Base-by-base conservation (phyloP, 2,329 filamentous ascomycete species). In the Ophiostoma tasmaniense region DNA sequence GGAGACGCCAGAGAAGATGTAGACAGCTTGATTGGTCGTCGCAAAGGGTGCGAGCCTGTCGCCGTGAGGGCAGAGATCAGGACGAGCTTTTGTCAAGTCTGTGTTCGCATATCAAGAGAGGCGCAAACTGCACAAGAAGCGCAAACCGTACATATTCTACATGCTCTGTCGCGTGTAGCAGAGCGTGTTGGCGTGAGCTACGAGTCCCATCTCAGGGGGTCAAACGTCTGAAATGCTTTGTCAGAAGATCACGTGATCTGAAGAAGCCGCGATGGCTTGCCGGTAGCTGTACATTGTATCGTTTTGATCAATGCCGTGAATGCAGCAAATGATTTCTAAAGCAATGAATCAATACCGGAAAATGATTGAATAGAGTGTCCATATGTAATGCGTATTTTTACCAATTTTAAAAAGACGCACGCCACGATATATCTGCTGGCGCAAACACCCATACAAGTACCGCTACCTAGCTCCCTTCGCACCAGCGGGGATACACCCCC, bases 401-500 rank as follows among this genome's bases (percentile, higher is more conserved):
- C 25, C 17, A 55, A 11, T 11, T 22, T 55, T 28, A 14, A 55
- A 10, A 3, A 22, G 3, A 22, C 5, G 8, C 14, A 25, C 25
- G 2, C 13, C 10, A 3, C 3, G 50, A 55, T 14, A 25, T 39
- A 2, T 11, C 25, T 33, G 7, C 22, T 17, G 11, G n/a, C 37
- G 2, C 3, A 17, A 28, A 22, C 4, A 1, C n/a, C 17, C 10
- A 2, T 10, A 1, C 6, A 69, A 55, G 69, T 70, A 66, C 39
- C 33, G 3, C 30, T 64, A 70, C 61, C 64, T 59, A 28, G 14
- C 13, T 30, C 17, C 37, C 64, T 35, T 37, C 35, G 37, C 61
- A 62, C 68, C 52, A 61, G 45, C 62, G 37, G 50, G 61, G 33
- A 64, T 50, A 25, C n/a, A 66, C 66, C 64, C 55, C 68, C 61